Evolutionary conservation across 2,329 filamentous ascomycete genomes (phyloP).

Genomic region (Nigrospora osmanthi): DNA sequence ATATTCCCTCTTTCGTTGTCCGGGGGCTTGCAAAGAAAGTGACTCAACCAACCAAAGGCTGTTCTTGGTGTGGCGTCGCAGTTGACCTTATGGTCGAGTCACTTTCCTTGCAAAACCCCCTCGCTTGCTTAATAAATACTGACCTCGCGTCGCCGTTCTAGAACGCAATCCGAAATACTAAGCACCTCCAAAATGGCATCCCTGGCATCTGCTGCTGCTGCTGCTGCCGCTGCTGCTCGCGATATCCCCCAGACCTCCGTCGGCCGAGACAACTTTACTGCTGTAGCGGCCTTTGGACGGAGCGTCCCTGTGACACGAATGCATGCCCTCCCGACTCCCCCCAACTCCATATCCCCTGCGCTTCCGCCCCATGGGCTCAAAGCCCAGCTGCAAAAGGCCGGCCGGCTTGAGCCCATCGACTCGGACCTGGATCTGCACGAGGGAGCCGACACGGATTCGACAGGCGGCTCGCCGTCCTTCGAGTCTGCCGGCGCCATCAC

Average conservation of each 20-base stretch:
- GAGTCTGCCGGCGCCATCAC: slow-evolving; percentile 81
- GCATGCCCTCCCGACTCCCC: slow-evolving; percentile 75
- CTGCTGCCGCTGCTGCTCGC: slow-evolving; percentile 58
- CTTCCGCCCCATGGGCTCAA: slow-evolving; percentile 76
- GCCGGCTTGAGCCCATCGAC: slow-evolving; percentile 56
- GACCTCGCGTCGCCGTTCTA: slow-evolving; percentile 22
- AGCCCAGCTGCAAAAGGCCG: slow-evolving; percentile 52
- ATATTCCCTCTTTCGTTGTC: background rate
- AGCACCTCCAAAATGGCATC: slow-evolving; percentile 51
- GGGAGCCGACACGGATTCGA: slow-evolving; percentile 38
- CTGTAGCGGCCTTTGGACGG: slow-evolving; percentile 53
- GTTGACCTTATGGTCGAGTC: too few relatives aligned
- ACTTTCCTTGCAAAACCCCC: too few relatives aligned
- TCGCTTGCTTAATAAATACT: slow-evolving; percentile 12
- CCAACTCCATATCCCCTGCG: slow-evolving; percentile 88
- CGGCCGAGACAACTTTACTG: slow-evolving; percentile 64
- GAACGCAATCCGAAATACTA: slow-evolving; percentile 38
- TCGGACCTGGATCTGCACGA: slow-evolving; percentile 85
- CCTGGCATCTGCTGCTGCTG: slow-evolving; percentile 35
- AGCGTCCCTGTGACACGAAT: slow-evolving; percentile 55
- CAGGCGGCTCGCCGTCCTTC: slow-evolving; percentile 37
- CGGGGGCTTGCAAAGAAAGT: too few relatives aligned
- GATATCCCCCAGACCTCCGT: slow-evolving; percentile 55
- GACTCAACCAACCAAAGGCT: too few relatives aligned
- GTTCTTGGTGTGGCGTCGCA: too few relatives aligned